Evolutionary conservation across 2,329 filamentous ascomycete genomes (phyloP).

Genomic region (Chrysoporthe puriensis): DNA sequence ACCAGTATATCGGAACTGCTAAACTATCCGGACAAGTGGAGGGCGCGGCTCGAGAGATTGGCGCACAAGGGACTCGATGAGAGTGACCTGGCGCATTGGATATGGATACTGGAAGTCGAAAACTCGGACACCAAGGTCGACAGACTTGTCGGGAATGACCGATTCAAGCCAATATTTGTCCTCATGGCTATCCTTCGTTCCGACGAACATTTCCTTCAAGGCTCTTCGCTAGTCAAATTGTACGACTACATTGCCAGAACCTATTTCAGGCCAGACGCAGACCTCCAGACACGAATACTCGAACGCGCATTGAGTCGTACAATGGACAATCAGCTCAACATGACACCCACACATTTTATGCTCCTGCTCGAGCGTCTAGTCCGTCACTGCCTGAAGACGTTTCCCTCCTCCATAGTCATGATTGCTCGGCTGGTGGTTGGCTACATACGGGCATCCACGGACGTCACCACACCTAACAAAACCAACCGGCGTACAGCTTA

Average conservation of each 20-base stretch:
- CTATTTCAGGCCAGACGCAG: constrained; percentile 29
- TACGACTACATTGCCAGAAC: constrained; percentile 39
- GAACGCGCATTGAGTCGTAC: constrained; percentile 30
- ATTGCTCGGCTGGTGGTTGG: constrained; percentile 35
- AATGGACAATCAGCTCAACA: constrained; percentile 32
- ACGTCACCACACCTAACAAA: constrained; percentile 12
- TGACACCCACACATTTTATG: constrained; percentile 33
- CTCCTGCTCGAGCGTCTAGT: constrained; percentile 35
- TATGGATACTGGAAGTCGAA: constrained; percentile 44
- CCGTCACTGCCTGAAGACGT: constrained; percentile 36
- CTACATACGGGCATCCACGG: constrained; percentile 33
- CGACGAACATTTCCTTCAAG: constrained; percentile 39
- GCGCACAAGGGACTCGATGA: constrained; percentile 39
- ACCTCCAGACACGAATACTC: constrained; percentile 20
- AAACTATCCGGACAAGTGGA: constrained; percentile 37
- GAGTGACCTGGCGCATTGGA: constrained; percentile 44
- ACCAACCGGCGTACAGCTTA: constrained; percentile 32
- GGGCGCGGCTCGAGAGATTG: constrained; percentile 37
- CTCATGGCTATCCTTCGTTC: constrained; percentile 42
- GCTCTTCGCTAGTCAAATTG: constrained; percentile 38
- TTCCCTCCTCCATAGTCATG: constrained; percentile 37
- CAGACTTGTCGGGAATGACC: constrained; percentile 40
- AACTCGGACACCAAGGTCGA: constrained; percentile 41
- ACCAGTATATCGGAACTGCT: constrained; percentile 32
- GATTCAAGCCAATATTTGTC: constrained; percentile 45